Percentiles rank a stretch among this genome's conserved stretches.
Evolutionary conservation across 176 grass and related monocot species (phyloP).

Genomic region (Avena atlantica): DNA sequence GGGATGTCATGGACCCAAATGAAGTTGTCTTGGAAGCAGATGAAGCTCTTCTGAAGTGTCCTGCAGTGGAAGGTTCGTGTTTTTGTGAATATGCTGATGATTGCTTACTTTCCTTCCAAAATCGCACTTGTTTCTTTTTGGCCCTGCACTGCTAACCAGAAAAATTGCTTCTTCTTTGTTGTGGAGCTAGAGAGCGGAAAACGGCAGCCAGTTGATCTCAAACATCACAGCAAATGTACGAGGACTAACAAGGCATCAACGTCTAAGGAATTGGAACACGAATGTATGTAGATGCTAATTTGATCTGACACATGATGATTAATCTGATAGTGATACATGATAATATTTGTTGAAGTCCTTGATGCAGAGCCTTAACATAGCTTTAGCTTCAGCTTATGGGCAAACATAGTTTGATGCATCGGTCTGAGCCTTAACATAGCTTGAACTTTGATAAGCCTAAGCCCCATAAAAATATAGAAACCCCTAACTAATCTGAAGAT

Average conservation of each 20-base stretch:
- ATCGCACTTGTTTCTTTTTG: background rate
- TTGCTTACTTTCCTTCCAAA: background rate
- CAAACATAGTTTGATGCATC: background rate
- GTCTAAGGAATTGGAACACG: background rate
- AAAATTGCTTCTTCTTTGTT: constrained; percentile 7
- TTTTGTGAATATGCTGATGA: background rate
- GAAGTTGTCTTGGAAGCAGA: background rate
- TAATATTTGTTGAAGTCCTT: constrained; percentile 1
- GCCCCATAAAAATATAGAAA: background rate
- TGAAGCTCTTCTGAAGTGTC: background rate
- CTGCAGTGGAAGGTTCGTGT: background rate
- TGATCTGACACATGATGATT: background rate
- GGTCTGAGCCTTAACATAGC: background rate
- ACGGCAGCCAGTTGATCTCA: background rate
- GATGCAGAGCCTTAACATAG: background rate
- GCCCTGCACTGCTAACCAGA: background rate
- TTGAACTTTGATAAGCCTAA: background rate
- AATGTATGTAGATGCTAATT: constrained; percentile 20
- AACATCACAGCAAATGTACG: background rate
- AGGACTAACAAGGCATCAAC: background rate
- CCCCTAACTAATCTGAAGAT: background rate
- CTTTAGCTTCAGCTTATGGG: constrained; percentile 2
- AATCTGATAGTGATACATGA: constrained; percentile 10
- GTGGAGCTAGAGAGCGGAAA: background rate
- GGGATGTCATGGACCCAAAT: background rate